Evolutionary conservation across 495 filamentous ascomycete species (phyloP).

Genomic region (Glonium stellatum): DNA sequence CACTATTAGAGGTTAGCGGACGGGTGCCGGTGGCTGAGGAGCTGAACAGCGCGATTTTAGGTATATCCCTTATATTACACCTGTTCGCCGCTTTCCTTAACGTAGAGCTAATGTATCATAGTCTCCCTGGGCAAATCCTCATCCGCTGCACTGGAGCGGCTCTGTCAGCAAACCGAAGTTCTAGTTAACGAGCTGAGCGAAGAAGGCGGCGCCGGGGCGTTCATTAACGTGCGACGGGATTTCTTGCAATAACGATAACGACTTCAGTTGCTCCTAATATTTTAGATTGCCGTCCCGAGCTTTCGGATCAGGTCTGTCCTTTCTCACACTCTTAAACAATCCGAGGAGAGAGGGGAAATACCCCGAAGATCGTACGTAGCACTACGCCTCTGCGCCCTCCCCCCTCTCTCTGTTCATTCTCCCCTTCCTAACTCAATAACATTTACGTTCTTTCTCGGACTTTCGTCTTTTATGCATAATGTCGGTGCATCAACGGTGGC

Average conservation of each 20-base stretch:
- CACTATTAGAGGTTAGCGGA: slow-evolving; percentile 67
- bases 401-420: no score
- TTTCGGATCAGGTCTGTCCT: no score
- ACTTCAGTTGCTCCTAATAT: not conserved
- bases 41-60: slow-evolving; percentile 86
- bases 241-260: slow-evolving; percentile 16
- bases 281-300: no score
- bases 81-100: not conserved
- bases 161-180: slow-evolving; percentile 81
- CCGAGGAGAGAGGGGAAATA: no score
- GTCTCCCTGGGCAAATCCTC: slow-evolving; percentile 87
- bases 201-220: slow-evolving; percentile 77
- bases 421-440: no score
- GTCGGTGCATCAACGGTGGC: no score
- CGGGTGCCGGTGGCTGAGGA: slow-evolving; percentile 83
- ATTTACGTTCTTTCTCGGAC: no score
- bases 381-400: no score
- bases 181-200: slow-evolving; percentile 75
- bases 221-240: slow-evolving; percentile 61
- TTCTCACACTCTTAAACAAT: no score
- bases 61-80: slow-evolving; percentile 44
- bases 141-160: slow-evolving; percentile 73
- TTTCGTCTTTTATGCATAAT: no score
- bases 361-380: no score
- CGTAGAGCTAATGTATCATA: slow-evolving; percentile 35